Evolutionary conservation across 108 stramenopile genomes (phyloP), one percentile per base, ranked within the genome.

Genomic region (Pseudonitzschia multiseries): DNA sequence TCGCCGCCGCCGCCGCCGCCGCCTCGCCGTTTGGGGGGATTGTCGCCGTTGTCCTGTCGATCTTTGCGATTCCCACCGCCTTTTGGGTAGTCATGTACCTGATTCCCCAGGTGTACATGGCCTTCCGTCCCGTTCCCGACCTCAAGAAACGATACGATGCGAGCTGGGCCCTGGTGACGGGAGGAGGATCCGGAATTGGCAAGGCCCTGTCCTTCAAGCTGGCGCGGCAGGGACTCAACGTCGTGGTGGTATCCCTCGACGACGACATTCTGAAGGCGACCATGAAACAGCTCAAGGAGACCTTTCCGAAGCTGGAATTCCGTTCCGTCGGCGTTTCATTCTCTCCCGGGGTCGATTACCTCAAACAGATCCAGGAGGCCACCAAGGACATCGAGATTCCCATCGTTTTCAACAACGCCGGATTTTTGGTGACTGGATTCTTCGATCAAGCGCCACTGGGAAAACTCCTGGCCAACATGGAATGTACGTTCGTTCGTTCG

Each of bases 371-470:
- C 68, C 71, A 77, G 15, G 82, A 86, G 27, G 95, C 82, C 10
- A 98, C 97, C 48, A 84, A 92, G 57, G 98, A 97, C 72, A 90
- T 97, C 46, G 80, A 84, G 63, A 81, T 98, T 21, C 90, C 86
- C 33, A 83, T 95, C 52, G 71, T 99, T 17, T 99, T 99, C 82
- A 97, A 96, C 86, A 99, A 99, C 82, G 99, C 99, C 48, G 99
- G 99, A 17, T 99, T 97, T 83, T 94, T 99, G 61, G 96, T 98
- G 13, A 99, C 98, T 0, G 99, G 99, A 17, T 99, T 99, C 70
- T 96, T 98, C 69, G 99, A 99, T 78, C 93, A 92, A 68, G 76
- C 96, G 12, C 90, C 96, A 0, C 63, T 97, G 41, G 87, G 83
- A 50, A 96, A 96, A 77, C 75, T 97, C 50, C 73, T 97, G 67